These are phyloP conservation scores for Silene conica DNA, from an alignment of 148 eudicot genomes.

Conservation along the genomic window DNA sequence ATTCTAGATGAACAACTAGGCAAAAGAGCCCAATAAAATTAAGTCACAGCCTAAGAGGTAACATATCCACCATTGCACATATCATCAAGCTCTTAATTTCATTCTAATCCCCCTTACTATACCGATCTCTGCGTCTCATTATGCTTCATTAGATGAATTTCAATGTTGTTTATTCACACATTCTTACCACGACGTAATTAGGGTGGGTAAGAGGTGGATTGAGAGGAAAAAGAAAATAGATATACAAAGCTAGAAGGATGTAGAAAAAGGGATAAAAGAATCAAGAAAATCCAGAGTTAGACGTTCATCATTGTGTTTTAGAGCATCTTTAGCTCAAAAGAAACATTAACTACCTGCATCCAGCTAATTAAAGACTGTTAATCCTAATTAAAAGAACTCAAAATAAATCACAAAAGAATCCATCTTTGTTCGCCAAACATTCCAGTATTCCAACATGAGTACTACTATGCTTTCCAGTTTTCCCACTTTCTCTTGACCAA, in stretches of 20 bases:
- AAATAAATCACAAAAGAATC: conserved; percentile 2
- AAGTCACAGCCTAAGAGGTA: neutral
- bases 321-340: conserved; percentile 5
- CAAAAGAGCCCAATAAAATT: neutral
- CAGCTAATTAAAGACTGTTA: neutral
- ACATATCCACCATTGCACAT: neutral
- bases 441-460: neutral
- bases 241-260: neutral
- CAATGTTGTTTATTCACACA: too few species aligned
- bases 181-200: too few species aligned
- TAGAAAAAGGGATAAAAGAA: neutral
- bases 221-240: neutral
- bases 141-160: too few species aligned
- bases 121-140: neutral
- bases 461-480: conserved; percentile 9
- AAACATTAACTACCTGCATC: neutral
- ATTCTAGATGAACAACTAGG: neutral
- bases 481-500: conserved; percentile 17
- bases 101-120: neutral
- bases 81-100: neutral
- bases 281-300: conserved; percentile 5
- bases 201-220: neutral
- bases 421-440: neutral
- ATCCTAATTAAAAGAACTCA: neutral
- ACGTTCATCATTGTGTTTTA: neutral